A percentile compares a stretch with the other conserved stretches of the same genome.
Evolutionary conservation across 2,329 filamentous ascomycete genomes (phyloP).

Genomic region (Pseudopithomyces chartarum): DNA sequence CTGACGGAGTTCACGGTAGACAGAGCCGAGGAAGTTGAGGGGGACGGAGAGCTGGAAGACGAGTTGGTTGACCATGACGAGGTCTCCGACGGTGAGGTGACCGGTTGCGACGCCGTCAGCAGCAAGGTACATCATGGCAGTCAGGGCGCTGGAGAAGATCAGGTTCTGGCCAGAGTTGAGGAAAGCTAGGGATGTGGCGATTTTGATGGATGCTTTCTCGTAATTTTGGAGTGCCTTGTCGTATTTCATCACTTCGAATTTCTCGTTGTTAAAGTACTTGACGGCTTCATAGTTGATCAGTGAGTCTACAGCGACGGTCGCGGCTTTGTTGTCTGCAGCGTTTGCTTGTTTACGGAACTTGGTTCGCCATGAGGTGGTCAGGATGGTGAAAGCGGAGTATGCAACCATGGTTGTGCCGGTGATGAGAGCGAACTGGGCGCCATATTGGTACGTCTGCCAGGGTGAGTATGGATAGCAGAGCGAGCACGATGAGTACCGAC

Average conservation of each 20-base stretch:
- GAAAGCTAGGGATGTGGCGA: constrained; percentile 89
- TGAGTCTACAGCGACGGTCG: constrained; percentile 93
- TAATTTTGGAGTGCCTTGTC: constrained; percentile 85
- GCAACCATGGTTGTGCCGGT: constrained; percentile 89
- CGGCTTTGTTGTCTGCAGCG: constrained; percentile 92
- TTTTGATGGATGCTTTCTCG: constrained; percentile 93
- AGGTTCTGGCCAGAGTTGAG: constrained; percentile 96
- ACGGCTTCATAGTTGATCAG: constrained; percentile 99
- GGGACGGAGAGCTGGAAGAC: constrained; percentile 98
- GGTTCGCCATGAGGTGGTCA: constrained; percentile 94
- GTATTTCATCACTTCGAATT: constrained; percentile 89
- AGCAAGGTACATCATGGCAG: constrained; percentile 97
- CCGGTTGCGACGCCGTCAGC: constrained; percentile 85
- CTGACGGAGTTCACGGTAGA: constrained; percentile 94
- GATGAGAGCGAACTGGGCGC: constrained; percentile 86
- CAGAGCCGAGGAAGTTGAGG: constrained; percentile 96
- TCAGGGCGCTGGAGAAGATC: constrained; percentile 93
- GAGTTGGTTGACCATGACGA: constrained; percentile 98
- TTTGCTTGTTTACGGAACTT: constrained; percentile 96
- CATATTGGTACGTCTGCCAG: constrained; percentile 84
- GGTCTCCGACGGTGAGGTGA: constrained; percentile 84
- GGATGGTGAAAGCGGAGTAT: constrained; percentile 96
- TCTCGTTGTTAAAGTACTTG: constrained; percentile 99
- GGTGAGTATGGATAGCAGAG: constrained; percentile 10
- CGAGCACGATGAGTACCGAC: constrained; percentile 39